Evolutionary conservation across 495 filamentous ascomycete species (phyloP).

Genomic region (Aspergillus haitiensis): DNA sequence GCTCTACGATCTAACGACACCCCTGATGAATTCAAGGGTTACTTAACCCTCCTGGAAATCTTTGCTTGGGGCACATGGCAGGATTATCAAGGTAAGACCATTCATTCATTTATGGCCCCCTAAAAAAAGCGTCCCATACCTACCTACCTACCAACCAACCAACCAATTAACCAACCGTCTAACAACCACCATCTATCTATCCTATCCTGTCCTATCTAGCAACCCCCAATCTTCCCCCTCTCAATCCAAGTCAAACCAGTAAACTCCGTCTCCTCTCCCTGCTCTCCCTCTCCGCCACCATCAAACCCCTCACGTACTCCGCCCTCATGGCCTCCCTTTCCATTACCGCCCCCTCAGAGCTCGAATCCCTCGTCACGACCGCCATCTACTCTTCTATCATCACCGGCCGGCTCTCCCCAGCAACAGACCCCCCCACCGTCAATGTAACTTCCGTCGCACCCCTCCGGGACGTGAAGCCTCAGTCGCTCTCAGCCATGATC

Average conservation of each 20-base stretch:
- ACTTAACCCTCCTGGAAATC: conserved; percentile 78
- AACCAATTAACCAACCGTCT: too few species aligned
- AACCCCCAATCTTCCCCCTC: conserved; percentile 62
- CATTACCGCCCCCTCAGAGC: conserved; percentile 63
- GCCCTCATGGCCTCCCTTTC: conserved; percentile 64
- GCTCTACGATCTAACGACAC: conserved; percentile 55
- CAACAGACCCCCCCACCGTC: conserved; percentile 60
- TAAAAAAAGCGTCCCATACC: neutral
- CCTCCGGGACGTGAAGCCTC: conserved; percentile 78
- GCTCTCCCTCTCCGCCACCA: conserved; percentile 66
- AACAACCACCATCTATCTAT: too few species aligned
- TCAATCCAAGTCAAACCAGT: conserved; percentile 69
- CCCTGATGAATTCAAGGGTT: conserved; percentile 50
- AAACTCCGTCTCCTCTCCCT: conserved; percentile 93
- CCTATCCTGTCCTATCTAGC: conserved; percentile 30
- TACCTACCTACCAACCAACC: too few species aligned
- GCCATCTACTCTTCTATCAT: conserved; percentile 86
- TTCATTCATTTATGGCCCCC: neutral
- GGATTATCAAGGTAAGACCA: conserved; percentile 62
- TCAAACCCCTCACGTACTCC: conserved; percentile 69
- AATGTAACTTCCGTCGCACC: conserved; percentile 76
- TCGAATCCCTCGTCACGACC: conserved; percentile 88
- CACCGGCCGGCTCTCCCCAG: conserved; percentile 76
- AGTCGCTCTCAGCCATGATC: conserved; percentile 65
- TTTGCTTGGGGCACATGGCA: conserved; percentile 92